Conservation (phyloP, 2,329 filamentous ascomycete species). For the Epichloe sp. region DNA sequence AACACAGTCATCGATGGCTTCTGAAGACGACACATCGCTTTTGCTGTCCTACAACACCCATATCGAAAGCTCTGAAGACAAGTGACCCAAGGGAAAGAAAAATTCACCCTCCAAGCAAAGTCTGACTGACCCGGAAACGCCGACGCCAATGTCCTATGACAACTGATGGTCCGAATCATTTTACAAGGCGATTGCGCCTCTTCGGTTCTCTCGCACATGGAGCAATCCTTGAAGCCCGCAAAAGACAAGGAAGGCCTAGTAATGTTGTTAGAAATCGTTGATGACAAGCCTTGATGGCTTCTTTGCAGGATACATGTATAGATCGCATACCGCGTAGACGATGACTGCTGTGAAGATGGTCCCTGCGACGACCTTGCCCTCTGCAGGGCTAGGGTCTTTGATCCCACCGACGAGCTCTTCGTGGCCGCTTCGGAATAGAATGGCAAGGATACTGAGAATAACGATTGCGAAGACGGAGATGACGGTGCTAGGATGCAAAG, state of each 20-base stretch:
- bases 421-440: constrained; percentile 67
- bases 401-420: constrained; percentile 71
- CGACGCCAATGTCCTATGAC: constrained; percentile 2
- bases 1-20: neutral
- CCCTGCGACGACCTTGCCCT: constrained; percentile 65
- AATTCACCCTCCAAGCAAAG: neutral
- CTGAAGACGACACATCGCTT: neutral
- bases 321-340: constrained; percentile 69
- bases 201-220: constrained; percentile 68
- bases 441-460: constrained; percentile 49
- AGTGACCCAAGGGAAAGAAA: neutral
- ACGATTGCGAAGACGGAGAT: constrained; percentile 53
- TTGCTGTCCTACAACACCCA: neutral
- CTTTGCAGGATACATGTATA: neutral
- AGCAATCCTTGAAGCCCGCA: constrained; percentile 82
- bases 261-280: neutral
- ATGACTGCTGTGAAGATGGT: constrained; percentile 81
- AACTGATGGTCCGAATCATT: neutral
- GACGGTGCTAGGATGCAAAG: constrained; percentile 46
- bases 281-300: too few relatives aligned
- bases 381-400: constrained; percentile 56
- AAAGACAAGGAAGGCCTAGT: constrained; percentile 76
- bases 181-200: constrained; percentile 69
- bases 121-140: constrained; percentile 3
- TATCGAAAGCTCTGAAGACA: neutral